phyloP scores from a whole-genome alignment of 108 stramenopile species.

The Cyclostephanos invisitatus region DNA sequence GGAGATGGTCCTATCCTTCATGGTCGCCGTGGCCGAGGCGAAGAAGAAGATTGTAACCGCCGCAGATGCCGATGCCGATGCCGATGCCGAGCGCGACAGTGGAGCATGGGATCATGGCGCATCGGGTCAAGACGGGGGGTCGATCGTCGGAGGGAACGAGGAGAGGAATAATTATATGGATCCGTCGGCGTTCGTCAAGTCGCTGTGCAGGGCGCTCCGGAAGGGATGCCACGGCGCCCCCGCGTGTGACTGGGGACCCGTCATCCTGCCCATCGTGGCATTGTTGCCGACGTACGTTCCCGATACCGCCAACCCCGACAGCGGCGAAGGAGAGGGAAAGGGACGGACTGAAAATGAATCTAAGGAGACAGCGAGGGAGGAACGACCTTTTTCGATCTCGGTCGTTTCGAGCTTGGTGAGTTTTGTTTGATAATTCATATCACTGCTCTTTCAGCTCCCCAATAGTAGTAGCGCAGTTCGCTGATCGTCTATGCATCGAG shows the following conservation, averaged over 20 bases:
- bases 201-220: conserved; percentile 61
- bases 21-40: conserved; percentile 20
- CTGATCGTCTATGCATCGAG: not conserved
- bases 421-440: not conserved
- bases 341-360: not conserved
- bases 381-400: conserved; percentile 15
- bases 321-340: not conserved
- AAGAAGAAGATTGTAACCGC: not conserved
- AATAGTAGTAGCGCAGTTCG: not conserved
- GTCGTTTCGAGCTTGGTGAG: conserved; percentile 47
- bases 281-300: conserved; percentile 30
- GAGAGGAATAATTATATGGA: conserved; percentile 16
- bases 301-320: not conserved
- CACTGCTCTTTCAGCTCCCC: not conserved
- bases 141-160: not conserved
- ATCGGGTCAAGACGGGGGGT: not conserved
- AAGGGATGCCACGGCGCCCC: conserved; percentile 73
- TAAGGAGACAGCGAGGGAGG: conserved; percentile 10
- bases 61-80: not conserved
- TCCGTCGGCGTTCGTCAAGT: conserved; percentile 47
- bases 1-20: conserved; percentile 64
- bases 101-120: not conserved
- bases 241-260: conserved; percentile 64
- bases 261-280: conserved; percentile 71
- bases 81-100: not conserved